A percentile compares a stretch with the other conserved stretches of the same genome.
phyloP scores from a whole-genome alignment of 768 basidiomycete genomes.

The Boletus subcaerulescens region DNA sequence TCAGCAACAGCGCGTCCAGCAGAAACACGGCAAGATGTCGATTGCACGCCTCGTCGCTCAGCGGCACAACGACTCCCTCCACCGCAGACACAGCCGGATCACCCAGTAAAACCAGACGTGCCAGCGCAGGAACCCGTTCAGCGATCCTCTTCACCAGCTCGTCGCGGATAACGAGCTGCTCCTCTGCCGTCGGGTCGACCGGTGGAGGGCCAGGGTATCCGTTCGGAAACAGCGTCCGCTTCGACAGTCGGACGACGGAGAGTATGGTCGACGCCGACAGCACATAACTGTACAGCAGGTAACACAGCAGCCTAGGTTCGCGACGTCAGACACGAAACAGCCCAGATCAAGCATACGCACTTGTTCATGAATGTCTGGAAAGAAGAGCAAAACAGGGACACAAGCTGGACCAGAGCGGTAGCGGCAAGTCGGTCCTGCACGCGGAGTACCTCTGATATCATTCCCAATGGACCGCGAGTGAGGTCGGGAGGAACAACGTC shows the following conservation, averaged over 20 bases:
- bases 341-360: constrained; percentile 31
- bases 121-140: constrained; percentile 37
- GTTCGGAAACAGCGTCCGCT: constrained; percentile 79
- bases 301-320: constrained; percentile 59
- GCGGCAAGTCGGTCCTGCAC: constrained; percentile 49
- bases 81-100: constrained; percentile 48
- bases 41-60: constrained; percentile 69
- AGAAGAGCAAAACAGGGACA: constrained; percentile 45
- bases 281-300: constrained; percentile 56
- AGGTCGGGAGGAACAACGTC: constrained; percentile 31
- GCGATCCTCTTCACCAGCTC: constrained; percentile 39
- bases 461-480: constrained; percentile 39
- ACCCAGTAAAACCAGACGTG: constrained; percentile 38
- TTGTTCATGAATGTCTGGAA: constrained; percentile 58
- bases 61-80: constrained; percentile 54
- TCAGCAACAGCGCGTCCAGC: constrained; percentile 67
- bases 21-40: constrained; percentile 71
- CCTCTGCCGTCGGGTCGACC: constrained; percentile 72
- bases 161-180: constrained; percentile 58
- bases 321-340: constrained; percentile 7
- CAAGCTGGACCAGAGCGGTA: constrained; percentile 41
- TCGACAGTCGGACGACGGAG: constrained; percentile 51
- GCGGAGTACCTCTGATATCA: constrained; percentile 50
- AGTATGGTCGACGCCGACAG: constrained; percentile 53
- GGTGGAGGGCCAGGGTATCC: constrained; percentile 80